A percentile compares a stretch with the other conserved stretches of the same genome.
Evolutionary conservation across 306 rosid genomes (phyloP).

Genomic region (Cercis canadensis): DNA sequence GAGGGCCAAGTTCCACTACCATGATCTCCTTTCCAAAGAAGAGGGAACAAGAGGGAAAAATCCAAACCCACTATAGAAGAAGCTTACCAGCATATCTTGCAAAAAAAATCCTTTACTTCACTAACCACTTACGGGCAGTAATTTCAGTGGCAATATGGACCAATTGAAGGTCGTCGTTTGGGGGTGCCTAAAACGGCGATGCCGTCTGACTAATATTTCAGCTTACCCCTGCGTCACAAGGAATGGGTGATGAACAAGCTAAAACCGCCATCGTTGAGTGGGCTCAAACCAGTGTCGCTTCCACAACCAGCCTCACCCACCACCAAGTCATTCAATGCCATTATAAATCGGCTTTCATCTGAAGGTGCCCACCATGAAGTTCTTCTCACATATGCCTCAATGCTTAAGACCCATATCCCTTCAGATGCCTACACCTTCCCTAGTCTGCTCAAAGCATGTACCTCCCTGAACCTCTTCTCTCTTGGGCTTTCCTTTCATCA

Average conservation of each 20-base stretch:
- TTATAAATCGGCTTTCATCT: constrained; percentile 65
- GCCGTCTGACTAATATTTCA: neutral
- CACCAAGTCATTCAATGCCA: constrained; percentile 56
- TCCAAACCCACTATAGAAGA: no score
- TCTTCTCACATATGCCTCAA: constrained; percentile 53
- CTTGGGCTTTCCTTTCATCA: constrained; percentile 65
- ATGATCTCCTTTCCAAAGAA: no score
- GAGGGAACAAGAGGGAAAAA: no score
- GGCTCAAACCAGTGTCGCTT: neutral
- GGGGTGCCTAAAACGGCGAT: neutral
- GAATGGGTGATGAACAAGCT: constrained; percentile 42
- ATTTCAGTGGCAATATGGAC: neutral
- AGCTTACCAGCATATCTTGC: no score
- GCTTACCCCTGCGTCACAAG: neutral
- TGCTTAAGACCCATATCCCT: constrained; percentile 59
- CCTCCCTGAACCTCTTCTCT: constrained; percentile 51
- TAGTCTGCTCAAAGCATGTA: constrained; percentile 72
- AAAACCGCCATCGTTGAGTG: constrained; percentile 22
- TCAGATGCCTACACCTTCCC: constrained; percentile 77
- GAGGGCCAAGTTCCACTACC: no score
- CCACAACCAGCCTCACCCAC: constrained; percentile 36
- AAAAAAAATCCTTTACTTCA: no score
- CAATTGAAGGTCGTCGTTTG: neutral
- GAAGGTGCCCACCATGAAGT: constrained; percentile 63
- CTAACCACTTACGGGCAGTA: no score